Percentiles rank a stretch among this genome's conserved stretches.
These are phyloP conservation scores for Saturnispora hagleri DNA, from an alignment of 805 yeast genomes.

Conservation along the genomic window DNA sequence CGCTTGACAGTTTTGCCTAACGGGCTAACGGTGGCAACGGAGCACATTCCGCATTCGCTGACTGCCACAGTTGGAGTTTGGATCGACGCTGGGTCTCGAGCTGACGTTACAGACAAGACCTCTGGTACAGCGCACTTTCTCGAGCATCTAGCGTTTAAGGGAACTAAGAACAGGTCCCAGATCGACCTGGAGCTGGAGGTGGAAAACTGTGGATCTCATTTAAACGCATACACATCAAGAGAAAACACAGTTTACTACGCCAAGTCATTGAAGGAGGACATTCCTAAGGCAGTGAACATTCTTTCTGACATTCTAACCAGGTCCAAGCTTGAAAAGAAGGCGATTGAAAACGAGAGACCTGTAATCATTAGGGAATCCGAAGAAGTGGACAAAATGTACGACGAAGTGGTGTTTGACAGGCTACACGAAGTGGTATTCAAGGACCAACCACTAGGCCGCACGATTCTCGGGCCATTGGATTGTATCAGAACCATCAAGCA, in stretches of 20 bases:
- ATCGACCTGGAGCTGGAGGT: constrained; percentile 81
- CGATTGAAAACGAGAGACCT: constrained; percentile 92
- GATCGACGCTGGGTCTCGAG: constrained; percentile 98
- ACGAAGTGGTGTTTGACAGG: constrained; percentile 96
- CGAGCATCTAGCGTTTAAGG: constrained; percentile 95
- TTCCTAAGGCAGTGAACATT: constrained; percentile 79
- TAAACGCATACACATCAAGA: constrained; percentile 97
- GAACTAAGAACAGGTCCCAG: constrained; percentile 77
- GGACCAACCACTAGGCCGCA: constrained; percentile 90
- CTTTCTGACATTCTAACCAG: constrained; percentile 82
- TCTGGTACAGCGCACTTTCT: constrained; percentile 95
- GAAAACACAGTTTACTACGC: constrained; percentile 97
- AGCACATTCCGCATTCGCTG: constrained; percentile 71
- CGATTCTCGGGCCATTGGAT: constrained; percentile 89
- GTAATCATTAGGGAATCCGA: constrained; percentile 95
- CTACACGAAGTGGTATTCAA: constrained; percentile 86
- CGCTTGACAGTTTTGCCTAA: constrained; percentile 71
- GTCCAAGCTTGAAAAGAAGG: constrained; percentile 70
- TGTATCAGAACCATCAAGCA: constrained; percentile 75
- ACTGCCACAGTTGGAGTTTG: constrained; percentile 98
- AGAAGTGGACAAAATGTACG: constrained; percentile 97
- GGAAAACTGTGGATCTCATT: constrained; percentile 92
- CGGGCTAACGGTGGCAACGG: constrained; percentile 93
- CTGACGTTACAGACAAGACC: constrained; percentile 72
- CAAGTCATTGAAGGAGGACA: constrained; percentile 70